Percentiles rank a stretch among this genome's conserved stretches.
Evolutionary conservation across 306 rosid species (phyloP).

Genomic region (Ormosia emarginata): DNA sequence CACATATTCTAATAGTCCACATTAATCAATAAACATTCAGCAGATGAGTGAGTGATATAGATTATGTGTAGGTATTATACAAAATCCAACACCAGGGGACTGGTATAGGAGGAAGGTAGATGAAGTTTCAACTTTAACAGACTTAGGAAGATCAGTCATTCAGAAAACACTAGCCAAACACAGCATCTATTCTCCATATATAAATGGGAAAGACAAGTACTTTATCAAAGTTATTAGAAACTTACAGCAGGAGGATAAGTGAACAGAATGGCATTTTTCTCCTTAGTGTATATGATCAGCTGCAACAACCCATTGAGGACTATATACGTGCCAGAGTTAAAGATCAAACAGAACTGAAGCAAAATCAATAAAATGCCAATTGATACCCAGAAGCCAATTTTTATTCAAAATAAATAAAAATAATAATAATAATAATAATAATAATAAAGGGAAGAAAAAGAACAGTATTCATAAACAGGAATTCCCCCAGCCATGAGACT

Average conservation of each 20-base stretch:
- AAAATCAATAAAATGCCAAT: background rate
- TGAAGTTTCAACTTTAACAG: background rate
- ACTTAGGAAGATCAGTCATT: background rate
- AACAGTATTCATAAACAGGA: background rate
- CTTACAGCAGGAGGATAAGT: slow-evolving; percentile 83
- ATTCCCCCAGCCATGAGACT: background rate
- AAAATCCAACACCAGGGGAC: background rate
- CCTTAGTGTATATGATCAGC: slow-evolving; percentile 78
- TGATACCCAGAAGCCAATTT: background rate
- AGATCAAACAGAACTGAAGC: slow-evolving; percentile 36
- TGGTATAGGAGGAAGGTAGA: background rate
- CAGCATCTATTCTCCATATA: background rate
- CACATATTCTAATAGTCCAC: background rate
- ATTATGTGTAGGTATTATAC: background rate
- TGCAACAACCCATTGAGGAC: slow-evolving; percentile 78
- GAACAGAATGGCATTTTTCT: slow-evolving; percentile 87
- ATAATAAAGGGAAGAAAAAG: background rate
- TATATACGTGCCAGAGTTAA: slow-evolving; percentile 78
- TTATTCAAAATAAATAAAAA: too few relatives aligned
- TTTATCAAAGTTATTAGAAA: slow-evolving; percentile 9
- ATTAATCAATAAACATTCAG: background rate
- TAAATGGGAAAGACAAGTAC: background rate
- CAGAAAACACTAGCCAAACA: background rate
- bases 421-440: too few relatives aligned
- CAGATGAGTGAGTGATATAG: background rate